Evolutionary conservation across 2,329 filamentous ascomycete genomes (phyloP), one percentile per base, ranked within the genome.

Genomic region (Drechslera avenae): DNA sequence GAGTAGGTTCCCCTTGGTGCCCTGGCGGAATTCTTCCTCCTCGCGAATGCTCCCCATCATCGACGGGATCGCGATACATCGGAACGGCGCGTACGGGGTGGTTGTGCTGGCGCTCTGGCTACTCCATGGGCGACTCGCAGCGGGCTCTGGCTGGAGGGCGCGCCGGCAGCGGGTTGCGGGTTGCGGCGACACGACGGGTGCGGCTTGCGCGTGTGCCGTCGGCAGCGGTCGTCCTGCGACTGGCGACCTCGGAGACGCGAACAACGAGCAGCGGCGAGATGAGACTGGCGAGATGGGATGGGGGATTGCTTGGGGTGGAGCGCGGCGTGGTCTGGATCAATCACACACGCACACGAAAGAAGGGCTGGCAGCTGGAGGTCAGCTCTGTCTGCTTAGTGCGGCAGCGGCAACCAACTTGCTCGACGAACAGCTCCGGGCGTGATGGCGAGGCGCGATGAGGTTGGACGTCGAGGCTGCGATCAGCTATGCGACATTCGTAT

Each of bases 1-100:
- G 60, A 57, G 50, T 45, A 51, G 54, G 54, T 52, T 63, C 62
- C 64, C 65, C 66, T 64, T 61, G 65, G 63, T 70, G 64, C 64
- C 64, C 66, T 69, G 63, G 59, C 63, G 54, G 59, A 63, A 64
- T 69, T 61, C 64, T 68, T 57, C 72, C 67, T 46, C 52, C 54
- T 67, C 59, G 59, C 64, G 60, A 58, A 39, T 50, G 54, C 53
- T 57, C 58, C 55, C 64, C 63, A 47, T 71, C 64, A 50, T 68
- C 66, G 56, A 67, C 64, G 37, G 64, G 60, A 42, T 66, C 63
- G 59, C 61, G 64, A 54, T 68, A 67, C 66, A 68, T 69, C 23
- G 50, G 35, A 46, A 46, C 31, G 40, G 56, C 52, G 52, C 53
- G 53, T 50, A 39, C 35, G 18, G 13, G 13, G 41, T 12, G 21